Conservation (phyloP, 495 filamentous ascomycete genomes). For the Aspergillus nidulans region DNA sequence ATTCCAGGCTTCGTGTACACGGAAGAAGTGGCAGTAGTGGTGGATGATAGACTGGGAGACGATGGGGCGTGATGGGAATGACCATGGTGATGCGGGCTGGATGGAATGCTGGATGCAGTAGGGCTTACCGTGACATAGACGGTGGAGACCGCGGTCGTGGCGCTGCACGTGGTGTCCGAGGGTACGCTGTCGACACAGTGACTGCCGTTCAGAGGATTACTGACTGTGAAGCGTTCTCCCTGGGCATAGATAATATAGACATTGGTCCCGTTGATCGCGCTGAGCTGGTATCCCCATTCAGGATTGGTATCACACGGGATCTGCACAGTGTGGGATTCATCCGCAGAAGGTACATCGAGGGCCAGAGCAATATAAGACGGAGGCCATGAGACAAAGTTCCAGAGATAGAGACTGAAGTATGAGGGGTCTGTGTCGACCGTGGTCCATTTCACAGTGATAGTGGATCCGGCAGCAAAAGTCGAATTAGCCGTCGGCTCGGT, state of each 20-base stretch:
- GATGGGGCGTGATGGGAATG: neutral
- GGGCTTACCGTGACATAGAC: constrained; percentile 26
- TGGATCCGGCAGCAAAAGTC: constrained; percentile 34
- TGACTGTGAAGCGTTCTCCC: constrained; percentile 36
- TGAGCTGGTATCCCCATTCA: constrained; percentile 44
- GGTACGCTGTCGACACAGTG: constrained; percentile 3
- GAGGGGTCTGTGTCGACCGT: constrained; percentile 45
- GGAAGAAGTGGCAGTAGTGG: constrained; percentile 10
- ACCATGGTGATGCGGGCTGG: constrained; percentile 7
- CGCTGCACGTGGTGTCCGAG: constrained; percentile 4
- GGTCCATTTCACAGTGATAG: constrained; percentile 32
- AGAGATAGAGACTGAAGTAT: constrained; percentile 40
- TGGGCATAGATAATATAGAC: constrained; percentile 47
- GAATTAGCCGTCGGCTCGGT: constrained; percentile 20
- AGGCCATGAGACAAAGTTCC: constrained; percentile 49
- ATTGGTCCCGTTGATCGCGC: constrained; percentile 48
- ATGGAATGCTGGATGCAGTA: constrained; percentile 15
- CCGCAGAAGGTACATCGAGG: constrained; percentile 27
- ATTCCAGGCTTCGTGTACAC: constrained; percentile 20
- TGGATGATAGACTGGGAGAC: constrained; percentile 2
- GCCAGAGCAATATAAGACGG: constrained; percentile 39
- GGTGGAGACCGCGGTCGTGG: constrained; percentile 16
- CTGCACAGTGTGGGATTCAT: constrained; percentile 27
- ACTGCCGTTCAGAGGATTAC: constrained; percentile 13
- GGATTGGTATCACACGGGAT: constrained; percentile 38